Conservation (phyloP, 371 early-diverging fungal species). For the Aphelidium insulamus region DNA sequence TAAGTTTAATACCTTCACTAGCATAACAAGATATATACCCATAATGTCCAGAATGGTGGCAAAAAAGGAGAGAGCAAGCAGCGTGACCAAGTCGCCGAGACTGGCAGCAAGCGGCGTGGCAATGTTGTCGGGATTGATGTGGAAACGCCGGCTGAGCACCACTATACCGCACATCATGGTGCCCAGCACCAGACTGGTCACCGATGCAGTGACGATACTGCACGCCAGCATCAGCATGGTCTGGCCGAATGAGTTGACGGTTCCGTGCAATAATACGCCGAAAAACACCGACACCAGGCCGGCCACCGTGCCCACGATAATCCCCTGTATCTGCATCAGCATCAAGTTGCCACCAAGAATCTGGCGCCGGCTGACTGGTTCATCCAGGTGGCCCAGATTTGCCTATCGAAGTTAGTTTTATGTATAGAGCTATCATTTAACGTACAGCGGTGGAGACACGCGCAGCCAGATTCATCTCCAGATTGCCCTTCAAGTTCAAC, state of each 20-base stretch:
- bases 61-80: constrained; percentile 29
- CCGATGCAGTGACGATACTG: constrained; percentile 38
- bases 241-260: constrained; percentile 18
- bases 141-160: constrained; percentile 24
- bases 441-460: constrained; percentile 50
- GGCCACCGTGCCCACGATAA: constrained; percentile 39
- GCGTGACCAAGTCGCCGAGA: constrained; percentile 45
- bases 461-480: constrained; percentile 67
- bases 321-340: constrained; percentile 38
- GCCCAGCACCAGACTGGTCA: constrained; percentile 47
- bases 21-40: neutral
- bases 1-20: neutral
- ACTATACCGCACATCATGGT: constrained; percentile 42
- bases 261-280: constrained; percentile 27
- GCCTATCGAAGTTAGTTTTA: constrained; percentile 13
- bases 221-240: constrained; percentile 37
- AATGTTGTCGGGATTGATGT: constrained; percentile 53
- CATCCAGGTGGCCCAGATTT: constrained; percentile 36
- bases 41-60: constrained; percentile 13
- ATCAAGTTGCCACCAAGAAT: constrained; percentile 39
- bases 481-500: constrained; percentile 63
- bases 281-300: constrained; percentile 37
- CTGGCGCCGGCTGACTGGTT: constrained; percentile 9
- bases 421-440: neutral
- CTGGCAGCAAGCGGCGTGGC: constrained; percentile 36